These are phyloP conservation scores for Asparagopsis taxiformis DNA, from an alignment of 31 red algal genomes.

Conservation along the genomic window DNA sequence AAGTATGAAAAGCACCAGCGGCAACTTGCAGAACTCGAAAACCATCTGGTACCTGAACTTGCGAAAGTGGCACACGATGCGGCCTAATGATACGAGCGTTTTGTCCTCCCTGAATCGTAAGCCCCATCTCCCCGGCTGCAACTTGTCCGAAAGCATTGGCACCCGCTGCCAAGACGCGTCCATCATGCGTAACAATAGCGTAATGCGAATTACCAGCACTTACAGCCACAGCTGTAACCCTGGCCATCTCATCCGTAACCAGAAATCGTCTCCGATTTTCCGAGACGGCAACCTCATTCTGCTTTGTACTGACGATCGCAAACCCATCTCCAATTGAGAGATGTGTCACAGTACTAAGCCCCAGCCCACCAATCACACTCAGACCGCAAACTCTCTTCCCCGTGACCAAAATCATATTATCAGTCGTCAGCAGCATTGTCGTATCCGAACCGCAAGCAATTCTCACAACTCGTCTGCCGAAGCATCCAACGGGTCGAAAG, in stretches of 20 bases:
- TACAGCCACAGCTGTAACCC: conserved; percentile 20
- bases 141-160: conserved; percentile 66
- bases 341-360: conserved; percentile 41
- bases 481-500: conserved; percentile 37
- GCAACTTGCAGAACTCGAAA: conserved; percentile 45
- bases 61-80: conserved; percentile 45
- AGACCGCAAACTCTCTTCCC: conserved; percentile 55
- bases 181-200: conserved; percentile 47
- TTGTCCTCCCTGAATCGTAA: conserved; percentile 47
- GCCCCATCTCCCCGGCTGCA: conserved; percentile 68
- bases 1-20: conserved; percentile 59
- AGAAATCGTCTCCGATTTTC: conserved; percentile 50
- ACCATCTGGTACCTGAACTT: conserved; percentile 31
- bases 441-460: conserved; percentile 62
- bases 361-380: conserved; percentile 68
- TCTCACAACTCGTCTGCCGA: conserved; percentile 44
- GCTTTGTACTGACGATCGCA: conserved; percentile 45
- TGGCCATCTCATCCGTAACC: conserved; percentile 51
- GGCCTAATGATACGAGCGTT: conserved; percentile 56
- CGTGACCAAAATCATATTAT: conserved; percentile 70
- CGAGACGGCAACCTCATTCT: conserved; percentile 43
- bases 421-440: conserved; percentile 64
- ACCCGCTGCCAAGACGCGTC: conserved; percentile 36
- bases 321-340: conserved; percentile 63
- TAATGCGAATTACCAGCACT: conserved; percentile 60